A percentile compares a stretch with the other conserved stretches of the same genome.
These are phyloP conservation scores for Heterobasidion parviporum DNA, from an alignment of 1,284 basidiomycete genomes.

Conservation along the genomic window DNA sequence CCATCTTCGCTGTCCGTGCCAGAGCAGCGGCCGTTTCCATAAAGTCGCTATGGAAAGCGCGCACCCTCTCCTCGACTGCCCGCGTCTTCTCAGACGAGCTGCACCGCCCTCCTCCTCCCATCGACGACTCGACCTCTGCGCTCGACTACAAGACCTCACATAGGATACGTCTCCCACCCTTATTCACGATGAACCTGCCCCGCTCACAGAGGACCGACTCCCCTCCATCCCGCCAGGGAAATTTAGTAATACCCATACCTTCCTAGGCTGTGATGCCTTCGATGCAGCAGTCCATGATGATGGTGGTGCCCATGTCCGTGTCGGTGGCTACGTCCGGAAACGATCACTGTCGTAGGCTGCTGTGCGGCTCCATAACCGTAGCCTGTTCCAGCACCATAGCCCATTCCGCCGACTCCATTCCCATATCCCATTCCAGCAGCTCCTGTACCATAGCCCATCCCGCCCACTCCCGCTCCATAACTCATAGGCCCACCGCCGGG, in stretches of 20 bases:
- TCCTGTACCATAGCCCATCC: not conserved
- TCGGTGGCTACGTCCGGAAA: not conserved
- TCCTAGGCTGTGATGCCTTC: constrained; percentile 9
- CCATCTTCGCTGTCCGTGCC: constrained; percentile 9
- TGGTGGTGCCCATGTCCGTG: constrained; percentile 1
- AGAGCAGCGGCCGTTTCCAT: constrained; percentile 4
- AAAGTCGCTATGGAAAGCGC: constrained; percentile 8
- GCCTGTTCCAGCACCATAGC: no score
- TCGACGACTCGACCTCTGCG: constrained; percentile 89
- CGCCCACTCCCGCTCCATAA: not conserved
- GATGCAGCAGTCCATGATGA: constrained; percentile 3
- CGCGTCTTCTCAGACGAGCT: constrained; percentile 18
- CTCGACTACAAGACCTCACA: constrained; percentile 87
- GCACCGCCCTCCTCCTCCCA: constrained; percentile 58
- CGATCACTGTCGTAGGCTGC: not conserved
- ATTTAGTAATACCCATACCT: constrained; percentile 1
- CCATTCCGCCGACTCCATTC: not conserved
- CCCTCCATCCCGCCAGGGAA: constrained; percentile 19
- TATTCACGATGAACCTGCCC: constrained; percentile 69
- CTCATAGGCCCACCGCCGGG: not conserved
- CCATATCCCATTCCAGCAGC: not conserved
- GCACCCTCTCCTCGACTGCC: constrained; percentile 27
- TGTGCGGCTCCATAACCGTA: not conserved
- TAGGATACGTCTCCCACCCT: constrained; percentile 64
- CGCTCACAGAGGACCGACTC: constrained; percentile 26